Percentiles rank a stretch among this genome's conserved stretches.
Evolutionary conservation across 495 filamentous ascomycete genomes (phyloP).

Genomic region (Parmelia sp.): DNA sequence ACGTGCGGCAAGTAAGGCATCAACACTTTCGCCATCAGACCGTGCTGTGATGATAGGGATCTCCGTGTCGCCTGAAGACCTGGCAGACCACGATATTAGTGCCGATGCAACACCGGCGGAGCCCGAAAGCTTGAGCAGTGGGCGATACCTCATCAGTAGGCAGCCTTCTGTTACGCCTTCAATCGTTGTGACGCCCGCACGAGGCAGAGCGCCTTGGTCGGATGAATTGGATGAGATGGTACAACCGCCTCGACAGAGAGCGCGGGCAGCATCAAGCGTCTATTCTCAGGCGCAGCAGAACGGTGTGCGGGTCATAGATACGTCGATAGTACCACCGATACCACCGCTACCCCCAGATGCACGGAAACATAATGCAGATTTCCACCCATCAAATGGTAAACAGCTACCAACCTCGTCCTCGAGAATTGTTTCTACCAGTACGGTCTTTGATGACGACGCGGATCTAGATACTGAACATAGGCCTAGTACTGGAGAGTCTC

Average conservation of each 20-base stretch:
- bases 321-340: slow-evolving; percentile 50
- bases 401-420: not conserved
- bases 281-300: slow-evolving; percentile 56
- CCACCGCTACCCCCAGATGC: slow-evolving; percentile 49
- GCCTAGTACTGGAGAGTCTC: slow-evolving; percentile 33
- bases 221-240: slow-evolving; percentile 37
- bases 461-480: slow-evolving; percentile 29
- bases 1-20: slow-evolving; percentile 24
- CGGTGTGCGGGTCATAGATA: slow-evolving; percentile 24
- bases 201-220: slow-evolving; percentile 58
- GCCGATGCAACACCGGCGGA: slow-evolving; percentile 45
- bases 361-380: not conserved
- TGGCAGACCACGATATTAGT: slow-evolving; percentile 45
- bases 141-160: slow-evolving; percentile 29
- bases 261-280: slow-evolving; percentile 50
- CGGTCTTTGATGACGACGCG: slow-evolving; percentile 53
- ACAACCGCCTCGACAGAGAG: slow-evolving; percentile 31
- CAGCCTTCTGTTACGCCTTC: slow-evolving; percentile 41
- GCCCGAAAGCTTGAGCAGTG: slow-evolving; percentile 31
- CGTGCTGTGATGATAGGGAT: slow-evolving; percentile 76
- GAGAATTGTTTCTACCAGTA: slow-evolving; percentile 39
- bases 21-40: slow-evolving; percentile 64
- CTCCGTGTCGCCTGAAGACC: slow-evolving; percentile 55
- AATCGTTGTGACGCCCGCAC: slow-evolving; percentile 59
- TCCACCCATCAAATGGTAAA: not conserved